A percentile compares a stretch with the other conserved stretches of the same genome.
phyloP scores from a whole-genome alignment of 345 rosid species.

The Corchorus olitorius region DNA sequence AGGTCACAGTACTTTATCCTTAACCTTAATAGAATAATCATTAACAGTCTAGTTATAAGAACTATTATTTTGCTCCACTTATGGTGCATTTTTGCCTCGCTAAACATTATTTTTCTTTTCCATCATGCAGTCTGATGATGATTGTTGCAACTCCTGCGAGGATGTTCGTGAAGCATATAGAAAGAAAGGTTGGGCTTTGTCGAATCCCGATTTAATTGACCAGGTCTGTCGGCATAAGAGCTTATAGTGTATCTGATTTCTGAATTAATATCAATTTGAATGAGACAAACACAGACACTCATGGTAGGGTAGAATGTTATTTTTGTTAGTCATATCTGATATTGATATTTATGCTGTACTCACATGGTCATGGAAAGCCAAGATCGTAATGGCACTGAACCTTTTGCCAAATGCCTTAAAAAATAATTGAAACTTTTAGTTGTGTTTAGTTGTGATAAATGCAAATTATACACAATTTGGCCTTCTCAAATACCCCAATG shows the following conservation, averaged over 20 bases:
- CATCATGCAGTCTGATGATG: slow-evolving; percentile 63
- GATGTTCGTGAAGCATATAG: slow-evolving; percentile 92
- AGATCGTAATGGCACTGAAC: neutral
- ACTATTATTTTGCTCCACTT: neutral
- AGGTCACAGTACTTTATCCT: neutral
- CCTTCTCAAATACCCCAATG: neutral
- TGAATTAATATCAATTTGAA: slow-evolving; percentile 1
- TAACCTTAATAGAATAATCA: neutral
- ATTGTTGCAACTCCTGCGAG: slow-evolving; percentile 86
- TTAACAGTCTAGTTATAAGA: neutral
- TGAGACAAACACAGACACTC: neutral
- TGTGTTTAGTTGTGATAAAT: neutral
- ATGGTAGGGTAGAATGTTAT: neutral
- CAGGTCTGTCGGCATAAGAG: slow-evolving; percentile 55
- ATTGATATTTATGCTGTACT: neutral
- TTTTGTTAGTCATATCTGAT: neutral
- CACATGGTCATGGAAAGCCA: neutral
- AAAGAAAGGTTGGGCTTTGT: slow-evolving; percentile 80
- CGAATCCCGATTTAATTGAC: slow-evolving; percentile 71
- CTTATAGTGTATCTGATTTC: slow-evolving; percentile 10
- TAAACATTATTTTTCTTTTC: slow-evolving; percentile 1
- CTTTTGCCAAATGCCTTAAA: neutral
- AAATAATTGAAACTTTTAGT: neutral
- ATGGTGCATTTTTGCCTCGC: neutral
- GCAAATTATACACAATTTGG: neutral